Evolutionary conservation across 768 basidiomycete genomes (phyloP), one percentile per base, ranked within the genome.

Genomic region (Kwoniella dendrophila): DNA sequence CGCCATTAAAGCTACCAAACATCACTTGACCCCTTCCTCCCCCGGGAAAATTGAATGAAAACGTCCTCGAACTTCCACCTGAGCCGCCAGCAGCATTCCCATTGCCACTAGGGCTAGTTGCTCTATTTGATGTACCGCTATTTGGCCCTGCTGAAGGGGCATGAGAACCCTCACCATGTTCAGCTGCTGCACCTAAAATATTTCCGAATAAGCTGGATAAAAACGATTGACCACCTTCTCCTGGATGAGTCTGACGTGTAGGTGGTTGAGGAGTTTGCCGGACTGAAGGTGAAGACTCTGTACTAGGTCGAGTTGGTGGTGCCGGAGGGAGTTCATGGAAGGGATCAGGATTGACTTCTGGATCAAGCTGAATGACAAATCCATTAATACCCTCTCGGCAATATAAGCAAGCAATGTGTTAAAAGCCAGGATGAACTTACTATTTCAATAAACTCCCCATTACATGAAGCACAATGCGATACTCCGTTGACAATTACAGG

Each of bases 381-480:
- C 4, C n/a, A 30, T 4, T 6, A 22, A 44, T 14, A n/a, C 26
- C n/a, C n/a, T n/a, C n/a, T 62, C 27, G 52, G 45, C 44, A 43
- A 18, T n/a, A 20, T 26, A 30, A 40, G 24, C 4, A 16, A 33
- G 4, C 43, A 7, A 0, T 1, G 20, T 27, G 11, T 22, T 8
- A 40, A 11, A 16, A 27, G 49, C 33, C 34, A 34, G 16, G 3
- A 41, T 29, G 4, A 16, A 59, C 70, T 38, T 32, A 78, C 91
- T 83, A 84, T 88, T 79, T 93, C 91, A 2, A 94, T 88, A 70
- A 95, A 95, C 20, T 86, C 83, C 5, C 90, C 84, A 67, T 84
- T 83, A 79, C 92, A 95, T 24, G 87, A 88, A 50, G 90, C 86
- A 77, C 92, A 95, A 44, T 87, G 84, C 12, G 90, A 89, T 27